phyloP scores from a whole-genome alignment of 768 basidiomycete species.

The Pilatotrama ljubarskyi region DNA sequence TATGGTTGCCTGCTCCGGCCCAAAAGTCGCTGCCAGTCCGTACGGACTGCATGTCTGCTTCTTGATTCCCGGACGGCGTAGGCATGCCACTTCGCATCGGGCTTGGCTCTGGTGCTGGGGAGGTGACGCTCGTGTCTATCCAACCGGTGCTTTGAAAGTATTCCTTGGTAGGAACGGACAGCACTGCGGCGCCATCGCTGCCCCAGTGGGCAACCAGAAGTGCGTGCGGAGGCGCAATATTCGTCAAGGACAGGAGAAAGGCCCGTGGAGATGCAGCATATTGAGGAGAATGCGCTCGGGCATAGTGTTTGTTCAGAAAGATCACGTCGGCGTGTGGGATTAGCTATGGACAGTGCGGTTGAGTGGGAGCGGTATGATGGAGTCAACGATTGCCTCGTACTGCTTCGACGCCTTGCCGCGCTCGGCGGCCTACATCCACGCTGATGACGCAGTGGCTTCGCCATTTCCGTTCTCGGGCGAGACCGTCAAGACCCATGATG shows the following conservation, averaged over 20 bases:
- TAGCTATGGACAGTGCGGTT: constrained; percentile 45
- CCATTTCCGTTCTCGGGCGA: constrained; percentile 84
- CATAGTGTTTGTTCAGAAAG: constrained; percentile 77
- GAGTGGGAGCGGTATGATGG: neutral
- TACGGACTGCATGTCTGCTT: constrained; percentile 42
- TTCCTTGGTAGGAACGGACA: constrained; percentile 80
- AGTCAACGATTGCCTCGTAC: constrained; percentile 38
- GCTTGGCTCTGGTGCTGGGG: constrained; percentile 23
- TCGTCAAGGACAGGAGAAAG: constrained; percentile 71
- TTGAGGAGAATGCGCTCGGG: constrained; percentile 57
- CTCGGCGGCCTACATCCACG: constrained; percentile 72
- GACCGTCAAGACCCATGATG: constrained; percentile 75
- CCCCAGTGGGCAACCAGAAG: constrained; percentile 85
- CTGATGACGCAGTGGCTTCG: constrained; percentile 80
- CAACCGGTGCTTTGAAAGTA: constrained; percentile 87
- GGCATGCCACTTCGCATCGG: neutral
- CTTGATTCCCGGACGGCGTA: neutral
- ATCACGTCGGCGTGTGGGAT: constrained; percentile 81
- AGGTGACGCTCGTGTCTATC: constrained; percentile 46
- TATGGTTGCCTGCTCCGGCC: constrained; percentile 54
- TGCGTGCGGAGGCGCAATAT: constrained; percentile 68
- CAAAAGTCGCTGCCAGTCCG: constrained; percentile 78
- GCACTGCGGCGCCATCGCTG: constrained; percentile 73
- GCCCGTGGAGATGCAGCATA: constrained; percentile 70
- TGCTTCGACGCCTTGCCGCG: constrained; percentile 76